Conservation (phyloP, 306 rosid genomes). For the Gleditsia sinensis region DNA sequence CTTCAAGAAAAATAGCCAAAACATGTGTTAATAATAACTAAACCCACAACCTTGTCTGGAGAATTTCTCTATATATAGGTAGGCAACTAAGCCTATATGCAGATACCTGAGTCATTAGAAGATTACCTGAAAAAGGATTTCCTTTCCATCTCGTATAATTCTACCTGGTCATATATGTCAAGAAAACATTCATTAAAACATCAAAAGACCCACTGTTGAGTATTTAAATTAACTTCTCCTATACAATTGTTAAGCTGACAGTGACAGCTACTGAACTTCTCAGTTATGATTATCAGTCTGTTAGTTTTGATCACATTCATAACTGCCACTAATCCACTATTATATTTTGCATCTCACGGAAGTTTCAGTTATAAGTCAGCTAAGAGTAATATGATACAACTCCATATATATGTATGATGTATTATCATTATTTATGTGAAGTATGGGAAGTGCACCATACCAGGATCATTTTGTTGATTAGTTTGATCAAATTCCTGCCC, state of each 20-base stretch:
- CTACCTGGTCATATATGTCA: slow-evolving; percentile 48
- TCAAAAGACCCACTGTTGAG: slow-evolving; percentile 4
- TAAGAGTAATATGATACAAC: neutral
- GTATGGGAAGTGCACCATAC: neutral
- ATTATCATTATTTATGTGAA: neutral
- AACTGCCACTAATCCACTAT: neutral
- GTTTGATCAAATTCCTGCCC: neutral
- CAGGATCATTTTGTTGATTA: slow-evolving; percentile 13
- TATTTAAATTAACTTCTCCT: neutral
- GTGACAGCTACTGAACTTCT: slow-evolving; percentile 1
- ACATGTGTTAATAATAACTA: neutral
- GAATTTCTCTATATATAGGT: neutral
- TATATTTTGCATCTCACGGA: neutral
- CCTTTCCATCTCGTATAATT: slow-evolving; percentile 68
- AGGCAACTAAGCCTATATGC: slow-evolving; percentile 9
- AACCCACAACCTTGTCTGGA: neutral
- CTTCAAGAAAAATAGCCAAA: neutral
- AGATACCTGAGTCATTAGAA: slow-evolving; percentile 10
- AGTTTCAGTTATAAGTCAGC: neutral
- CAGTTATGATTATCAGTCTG: neutral
- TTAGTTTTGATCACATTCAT: neutral
- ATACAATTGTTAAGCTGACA: slow-evolving; percentile 11
- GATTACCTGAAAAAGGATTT: slow-evolving; percentile 80
- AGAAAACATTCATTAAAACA: slow-evolving; percentile 12
- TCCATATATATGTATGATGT: neutral